Conservation (phyloP, 2,329 filamentous ascomycete species). For the Helotiales sp. region DNA sequence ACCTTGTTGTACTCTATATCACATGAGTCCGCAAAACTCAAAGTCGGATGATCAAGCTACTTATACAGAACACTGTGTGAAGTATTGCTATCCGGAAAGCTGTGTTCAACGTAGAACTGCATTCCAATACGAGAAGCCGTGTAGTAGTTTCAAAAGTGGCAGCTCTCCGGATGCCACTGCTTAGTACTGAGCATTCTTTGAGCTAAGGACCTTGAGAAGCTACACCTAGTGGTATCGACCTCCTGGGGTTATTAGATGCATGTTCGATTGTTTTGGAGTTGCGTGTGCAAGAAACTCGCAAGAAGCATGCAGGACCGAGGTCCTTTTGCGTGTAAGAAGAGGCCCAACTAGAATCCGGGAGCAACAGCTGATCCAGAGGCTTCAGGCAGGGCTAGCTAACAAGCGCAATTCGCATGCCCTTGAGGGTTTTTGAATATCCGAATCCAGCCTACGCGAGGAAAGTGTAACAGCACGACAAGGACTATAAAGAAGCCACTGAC, state of each 20-base stretch:
- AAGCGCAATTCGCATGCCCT: slow-evolving; percentile 19
- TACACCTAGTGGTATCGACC: background rate
- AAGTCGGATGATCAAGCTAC: slow-evolving; percentile 2
- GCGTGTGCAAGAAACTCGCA: too few species aligned
- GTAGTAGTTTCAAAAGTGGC: background rate
- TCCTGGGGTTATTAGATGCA: background rate
- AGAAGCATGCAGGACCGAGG: background rate
- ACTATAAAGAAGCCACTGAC: background rate
- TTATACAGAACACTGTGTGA: background rate
- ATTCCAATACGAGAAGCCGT: background rate
- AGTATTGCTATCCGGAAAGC: background rate
- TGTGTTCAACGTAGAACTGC: background rate
- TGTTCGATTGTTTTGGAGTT: too few species aligned
- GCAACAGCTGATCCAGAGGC: background rate
- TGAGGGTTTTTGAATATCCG: slow-evolving; percentile 1
- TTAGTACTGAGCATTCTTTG: background rate
- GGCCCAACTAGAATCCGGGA: slow-evolving; percentile 6
- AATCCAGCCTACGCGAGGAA: slow-evolving; percentile 21
- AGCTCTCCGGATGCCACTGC: background rate
- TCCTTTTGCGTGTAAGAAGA: slow-evolving; percentile 1
- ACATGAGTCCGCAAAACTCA: background rate
- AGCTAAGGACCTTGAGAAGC: background rate
- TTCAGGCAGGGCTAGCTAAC: background rate
- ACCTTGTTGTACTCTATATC: too few species aligned
- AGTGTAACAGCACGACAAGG: slow-evolving; percentile 5